phyloP scores from a whole-genome alignment of 2,329 filamentous ascomycete species.

The Fusarium sp. region DNA sequence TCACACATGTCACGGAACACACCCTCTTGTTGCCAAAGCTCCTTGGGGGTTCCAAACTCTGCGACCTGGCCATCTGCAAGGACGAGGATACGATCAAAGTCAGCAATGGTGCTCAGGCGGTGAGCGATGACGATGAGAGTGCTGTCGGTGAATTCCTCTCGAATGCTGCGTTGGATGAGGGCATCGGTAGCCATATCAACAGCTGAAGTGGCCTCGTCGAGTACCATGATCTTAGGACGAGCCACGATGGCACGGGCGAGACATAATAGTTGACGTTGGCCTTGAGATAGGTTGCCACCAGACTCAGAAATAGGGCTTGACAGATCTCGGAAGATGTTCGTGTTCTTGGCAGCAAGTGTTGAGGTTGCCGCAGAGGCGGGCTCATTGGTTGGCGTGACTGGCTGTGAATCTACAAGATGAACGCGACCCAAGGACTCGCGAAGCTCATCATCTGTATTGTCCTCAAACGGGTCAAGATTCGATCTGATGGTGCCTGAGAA shows the following conservation, averaged over 20 bases:
- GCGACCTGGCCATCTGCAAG: slow-evolving; percentile 75
- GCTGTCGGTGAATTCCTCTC: slow-evolving; percentile 76
- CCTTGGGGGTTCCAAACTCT: slow-evolving; percentile 74
- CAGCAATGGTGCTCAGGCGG: slow-evolving; percentile 79
- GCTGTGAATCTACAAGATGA: slow-evolving; percentile 68
- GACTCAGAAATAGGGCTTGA: slow-evolving; percentile 75
- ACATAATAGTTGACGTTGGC: slow-evolving; percentile 81
- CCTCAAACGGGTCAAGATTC: slow-evolving; percentile 82
- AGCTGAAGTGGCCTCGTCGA: slow-evolving; percentile 83
- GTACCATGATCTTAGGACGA: slow-evolving; percentile 80
- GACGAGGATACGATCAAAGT: slow-evolving; percentile 81
- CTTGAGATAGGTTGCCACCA: slow-evolving; percentile 80
- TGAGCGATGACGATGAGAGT: slow-evolving; percentile 83
- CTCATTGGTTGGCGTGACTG: slow-evolving; percentile 56
- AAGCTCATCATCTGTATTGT: slow-evolving; percentile 76
- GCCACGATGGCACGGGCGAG: slow-evolving; percentile 79
- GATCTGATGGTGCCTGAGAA: slow-evolving; percentile 83
- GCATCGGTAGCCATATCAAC: slow-evolving; percentile 83
- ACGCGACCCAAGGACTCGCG: slow-evolving; percentile 77
- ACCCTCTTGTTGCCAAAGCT: slow-evolving; percentile 68
- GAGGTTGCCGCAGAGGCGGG: slow-evolving; percentile 53
- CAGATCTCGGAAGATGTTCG: slow-evolving; percentile 75
- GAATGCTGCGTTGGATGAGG: slow-evolving; percentile 79
- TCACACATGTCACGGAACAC: slow-evolving; percentile 74
- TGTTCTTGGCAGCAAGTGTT: slow-evolving; percentile 61